phyloP scores from a whole-genome alignment of 2,329 filamentous ascomycete species.

The Ophiostoma perfectum region DNA sequence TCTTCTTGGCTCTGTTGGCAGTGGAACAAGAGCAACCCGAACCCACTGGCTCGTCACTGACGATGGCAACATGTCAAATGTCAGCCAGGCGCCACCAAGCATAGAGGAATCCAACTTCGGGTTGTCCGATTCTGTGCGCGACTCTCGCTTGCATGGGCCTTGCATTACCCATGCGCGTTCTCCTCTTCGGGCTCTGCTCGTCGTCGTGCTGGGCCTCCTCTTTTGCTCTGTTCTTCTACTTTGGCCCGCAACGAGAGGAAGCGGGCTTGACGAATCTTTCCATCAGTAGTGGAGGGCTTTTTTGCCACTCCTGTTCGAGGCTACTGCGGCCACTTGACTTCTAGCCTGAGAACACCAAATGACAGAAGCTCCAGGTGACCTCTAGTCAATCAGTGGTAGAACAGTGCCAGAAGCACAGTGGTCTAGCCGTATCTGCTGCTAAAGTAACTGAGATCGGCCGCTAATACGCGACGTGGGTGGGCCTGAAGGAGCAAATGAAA shows the following conservation, averaged over 20 bases:
- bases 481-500: background rate
- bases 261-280: too few relatives aligned
- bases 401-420: background rate
- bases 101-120: too few relatives aligned
- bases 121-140: too few relatives aligned
- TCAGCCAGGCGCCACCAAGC: too few relatives aligned
- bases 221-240: background rate
- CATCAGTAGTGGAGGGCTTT: background rate
- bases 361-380: too few relatives aligned
- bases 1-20: background rate
- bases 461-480: background rate
- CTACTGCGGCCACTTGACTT: background rate
- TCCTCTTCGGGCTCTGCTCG: too few relatives aligned
- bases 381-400: background rate
- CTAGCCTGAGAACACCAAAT: too few relatives aligned
- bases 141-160: too few relatives aligned
- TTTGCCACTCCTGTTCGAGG: background rate
- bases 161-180: too few relatives aligned
- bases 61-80: background rate
- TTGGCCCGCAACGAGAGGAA: background rate
- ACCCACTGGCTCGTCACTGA: background rate
- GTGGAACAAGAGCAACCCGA: conserved; percentile 1
- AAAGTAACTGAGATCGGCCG: background rate
- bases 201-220: too few relatives aligned
- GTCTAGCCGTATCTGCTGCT: background rate